Evolutionary conservation across 495 filamentous ascomycete species (phyloP), one percentile per base, ranked within the genome.

Genomic region (Xylaria flabelliformis): DNA sequence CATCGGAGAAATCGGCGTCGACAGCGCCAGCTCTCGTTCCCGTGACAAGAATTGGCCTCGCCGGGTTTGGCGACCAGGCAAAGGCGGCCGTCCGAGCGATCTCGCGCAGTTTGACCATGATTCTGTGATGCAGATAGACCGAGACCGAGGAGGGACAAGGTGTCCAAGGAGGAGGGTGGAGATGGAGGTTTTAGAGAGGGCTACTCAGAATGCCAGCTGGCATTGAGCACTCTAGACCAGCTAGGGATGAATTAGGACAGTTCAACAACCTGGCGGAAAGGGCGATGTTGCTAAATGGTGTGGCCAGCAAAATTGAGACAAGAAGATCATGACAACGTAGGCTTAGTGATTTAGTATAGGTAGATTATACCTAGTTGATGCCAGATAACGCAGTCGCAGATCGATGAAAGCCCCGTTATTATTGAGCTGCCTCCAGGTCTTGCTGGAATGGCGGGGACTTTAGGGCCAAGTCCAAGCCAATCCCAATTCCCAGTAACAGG

Each of bases 31-130:
- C 94, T 77, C 93, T 89, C 32, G 96, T 98, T 76, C 96, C 96
- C n/a, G 96, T 98, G 53, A 94, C 95, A 67, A 99, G 85, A 75
- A 97, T 87, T 74, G 94, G 94, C 70, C 88, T 85, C 44, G 87
- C 84, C 55, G 92, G 82, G 68, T 91, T 91, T 17, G 94, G 91
- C 72, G 94, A 96, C 95, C 96, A 99, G 72, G 97, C 93, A 78
- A 99, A 98, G 77, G 95, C 93, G 82, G 95, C 95, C 71, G 96
- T 98, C 83, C 96, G 88, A 78, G 94, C 92, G 79, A 99, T 95
- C 84, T 98, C 94, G 85, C 95, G 89, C 83, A 98, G 85, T 81
- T 93, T 91, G 77, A 97, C 95, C 96, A 99, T 99, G 80, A 78
- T 91, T 85, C 77, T 75, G 72, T 65, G 75, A 41, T 24, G 68